phyloP scores from a whole-genome alignment of 805 yeast genomes.

The Lipomyces spencermartinsiae region DNA sequence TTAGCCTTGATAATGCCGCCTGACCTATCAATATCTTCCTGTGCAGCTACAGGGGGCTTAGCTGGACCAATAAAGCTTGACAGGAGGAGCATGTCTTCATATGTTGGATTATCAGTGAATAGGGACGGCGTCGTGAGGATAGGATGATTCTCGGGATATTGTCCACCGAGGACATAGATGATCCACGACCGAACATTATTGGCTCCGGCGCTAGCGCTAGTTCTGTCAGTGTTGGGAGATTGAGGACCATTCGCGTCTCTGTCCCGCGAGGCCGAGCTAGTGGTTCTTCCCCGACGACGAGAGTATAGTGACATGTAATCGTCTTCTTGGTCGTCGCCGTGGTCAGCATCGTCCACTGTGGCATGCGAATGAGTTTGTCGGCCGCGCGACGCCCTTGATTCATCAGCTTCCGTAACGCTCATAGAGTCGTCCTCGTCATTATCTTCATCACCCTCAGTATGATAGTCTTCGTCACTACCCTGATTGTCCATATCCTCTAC shows the following conservation, averaged over 20 bases:
- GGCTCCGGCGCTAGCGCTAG: background rate
- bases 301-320: conserved; percentile 16
- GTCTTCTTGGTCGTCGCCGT: conserved; percentile 36
- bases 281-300: conserved; percentile 14
- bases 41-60: conserved; percentile 53
- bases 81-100: conserved; percentile 56
- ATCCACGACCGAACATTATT: conserved; percentile 57
- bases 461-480: conserved; percentile 26
- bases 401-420: conserved; percentile 4
- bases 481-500: conserved; percentile 27
- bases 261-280: conserved; percentile 10
- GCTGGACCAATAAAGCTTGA: conserved; percentile 57
- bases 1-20: conserved; percentile 47
- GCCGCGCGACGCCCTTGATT: background rate
- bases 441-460: conserved; percentile 29
- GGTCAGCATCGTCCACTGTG: conserved; percentile 9
- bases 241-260: background rate
- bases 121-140: conserved; percentile 55
- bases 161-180: conserved; percentile 66
- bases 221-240: background rate
- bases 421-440: conserved; percentile 19
- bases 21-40: conserved; percentile 50
- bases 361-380: background rate
- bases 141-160: conserved; percentile 58
- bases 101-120: conserved; percentile 57